A percentile compares a stretch with the other conserved stretches of the same genome.
Conservation (phyloP, 768 basidiomycete genomes). For the Phallus indusiatus region DNA sequence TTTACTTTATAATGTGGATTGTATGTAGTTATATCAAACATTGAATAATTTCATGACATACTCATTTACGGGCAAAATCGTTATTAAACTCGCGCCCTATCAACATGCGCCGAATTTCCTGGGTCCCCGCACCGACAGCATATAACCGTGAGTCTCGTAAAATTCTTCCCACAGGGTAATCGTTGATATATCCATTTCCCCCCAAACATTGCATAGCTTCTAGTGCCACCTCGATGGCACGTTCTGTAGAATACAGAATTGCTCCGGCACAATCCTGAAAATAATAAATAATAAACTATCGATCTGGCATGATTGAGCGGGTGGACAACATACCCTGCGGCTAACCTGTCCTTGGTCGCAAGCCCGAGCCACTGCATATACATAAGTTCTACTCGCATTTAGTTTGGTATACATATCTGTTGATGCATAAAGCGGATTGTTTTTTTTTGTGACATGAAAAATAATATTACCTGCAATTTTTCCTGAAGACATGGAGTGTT, state of each 20-base stretch:
- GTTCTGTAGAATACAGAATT: slow-evolving; percentile 88
- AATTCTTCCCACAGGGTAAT: slow-evolving; percentile 84
- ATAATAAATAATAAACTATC: background rate
- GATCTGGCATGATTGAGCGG: background rate
- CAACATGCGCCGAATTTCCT: slow-evolving; percentile 90
- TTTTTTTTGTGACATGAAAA: no score
- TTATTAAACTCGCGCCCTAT: slow-evolving; percentile 91
- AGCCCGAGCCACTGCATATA: slow-evolving; percentile 86
- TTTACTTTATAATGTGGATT: background rate
- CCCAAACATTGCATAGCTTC: slow-evolving; percentile 92
- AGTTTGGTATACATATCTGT: slow-evolving; percentile 95
- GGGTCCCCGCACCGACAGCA: slow-evolving; percentile 93
- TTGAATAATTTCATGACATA: no score
- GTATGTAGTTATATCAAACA: no score
- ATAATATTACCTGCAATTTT: slow-evolving; percentile 11
- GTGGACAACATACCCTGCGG: slow-evolving; percentile 46
- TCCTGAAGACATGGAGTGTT: background rate
- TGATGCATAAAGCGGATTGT: background rate
- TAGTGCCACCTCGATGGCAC: slow-evolving; percentile 80
- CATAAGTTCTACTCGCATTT: slow-evolving; percentile 80
- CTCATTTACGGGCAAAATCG: slow-evolving; percentile 27
- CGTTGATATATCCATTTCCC: slow-evolving; percentile 95
- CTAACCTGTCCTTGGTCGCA: slow-evolving; percentile 76
- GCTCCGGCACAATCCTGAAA: slow-evolving; percentile 88
- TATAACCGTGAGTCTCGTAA: slow-evolving; percentile 83